Evolutionary conservation across 1,284 basidiomycete species (phyloP).

Genomic region (Trichosporon faecale): DNA sequence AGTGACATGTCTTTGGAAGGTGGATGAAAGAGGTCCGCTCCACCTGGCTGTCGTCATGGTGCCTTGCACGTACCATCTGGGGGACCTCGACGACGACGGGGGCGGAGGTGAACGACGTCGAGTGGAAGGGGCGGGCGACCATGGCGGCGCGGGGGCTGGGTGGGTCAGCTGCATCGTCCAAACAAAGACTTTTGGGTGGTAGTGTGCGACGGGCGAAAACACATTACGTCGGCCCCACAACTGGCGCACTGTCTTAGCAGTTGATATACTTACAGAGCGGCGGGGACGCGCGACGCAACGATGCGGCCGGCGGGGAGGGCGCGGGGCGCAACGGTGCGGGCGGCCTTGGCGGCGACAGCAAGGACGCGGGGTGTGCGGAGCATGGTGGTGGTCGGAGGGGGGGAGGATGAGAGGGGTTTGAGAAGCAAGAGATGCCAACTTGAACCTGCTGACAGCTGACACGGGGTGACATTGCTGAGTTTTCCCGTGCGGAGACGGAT

Average conservation of each 20-base stretch:
- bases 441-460: neutral
- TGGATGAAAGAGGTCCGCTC: neutral
- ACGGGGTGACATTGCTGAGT: slow-evolving; percentile 1
- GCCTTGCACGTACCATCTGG: slow-evolving; percentile 63
- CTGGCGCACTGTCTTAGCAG: neutral
- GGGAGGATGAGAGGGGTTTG: slow-evolving; percentile 1
- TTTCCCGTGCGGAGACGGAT: slow-evolving; percentile 6
- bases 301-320: slow-evolving; percentile 19
- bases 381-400: slow-evolving; percentile 35
- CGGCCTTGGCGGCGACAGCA: slow-evolving; percentile 26
- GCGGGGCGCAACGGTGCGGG: slow-evolving; percentile 20
- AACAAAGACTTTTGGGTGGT: neutral
- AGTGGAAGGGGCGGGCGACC: slow-evolving; percentile 20
- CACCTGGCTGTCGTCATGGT: neutral
- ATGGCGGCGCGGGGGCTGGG: slow-evolving; percentile 14
- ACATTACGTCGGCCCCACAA: slow-evolving; percentile 10
- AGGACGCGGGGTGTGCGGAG: slow-evolving; percentile 39
- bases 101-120: slow-evolving; percentile 22
- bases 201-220: neutral
- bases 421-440: neutral
- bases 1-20: neutral
- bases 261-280: neutral
- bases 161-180: neutral
- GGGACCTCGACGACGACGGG: slow-evolving; percentile 74
- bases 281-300: neutral